Percentiles rank a stretch among this genome's conserved stretches.
These are phyloP conservation scores for Chrysoporthe austroafricana DNA, from an alignment of 2,329 filamentous ascomycete genomes.

Conservation along the genomic window DNA sequence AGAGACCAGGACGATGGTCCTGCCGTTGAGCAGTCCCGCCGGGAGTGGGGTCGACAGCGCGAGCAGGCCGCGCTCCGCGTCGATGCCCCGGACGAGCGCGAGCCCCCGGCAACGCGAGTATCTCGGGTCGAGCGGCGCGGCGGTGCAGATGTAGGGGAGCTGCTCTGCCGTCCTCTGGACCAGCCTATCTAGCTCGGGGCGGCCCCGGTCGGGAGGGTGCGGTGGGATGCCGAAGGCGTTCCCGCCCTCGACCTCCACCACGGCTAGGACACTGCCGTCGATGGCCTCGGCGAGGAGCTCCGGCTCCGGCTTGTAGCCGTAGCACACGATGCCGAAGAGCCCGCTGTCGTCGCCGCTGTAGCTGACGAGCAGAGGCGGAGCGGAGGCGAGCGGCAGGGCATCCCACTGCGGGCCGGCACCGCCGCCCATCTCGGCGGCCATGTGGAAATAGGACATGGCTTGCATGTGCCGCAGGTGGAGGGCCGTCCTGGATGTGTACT, in stretches of 20 bases:
- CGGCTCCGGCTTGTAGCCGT: constrained; percentile 65
- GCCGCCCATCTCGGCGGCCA: constrained; percentile 32
- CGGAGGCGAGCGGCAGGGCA: constrained; percentile 56
- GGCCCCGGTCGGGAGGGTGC: background rate
- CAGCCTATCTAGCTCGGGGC: background rate
- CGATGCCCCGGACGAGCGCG: constrained; percentile 72
- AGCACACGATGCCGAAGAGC: constrained; percentile 68
- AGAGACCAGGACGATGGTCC: constrained; percentile 64
- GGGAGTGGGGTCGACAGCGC: constrained; percentile 69
- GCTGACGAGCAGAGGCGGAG: constrained; percentile 64
- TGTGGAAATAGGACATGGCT: constrained; percentile 79
- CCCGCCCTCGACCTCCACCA: constrained; percentile 63
- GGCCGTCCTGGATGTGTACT: constrained; percentile 61
- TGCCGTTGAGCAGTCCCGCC: constrained; percentile 44
- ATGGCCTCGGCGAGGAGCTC: constrained; percentile 66
- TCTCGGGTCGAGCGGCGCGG: constrained; percentile 62
- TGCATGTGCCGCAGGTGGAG: constrained; percentile 74
- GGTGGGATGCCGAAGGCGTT: constrained; percentile 46
- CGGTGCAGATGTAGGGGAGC: constrained; percentile 64
- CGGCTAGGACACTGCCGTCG: constrained; percentile 70
- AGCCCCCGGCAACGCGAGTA: constrained; percentile 65
- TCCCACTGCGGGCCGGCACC: constrained; percentile 49
- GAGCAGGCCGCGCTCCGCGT: constrained; percentile 55
- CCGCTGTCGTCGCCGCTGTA: constrained; percentile 58
- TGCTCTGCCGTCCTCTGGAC: constrained; percentile 45